Evolutionary conservation across 805 yeast genomes (phyloP), one percentile per base, ranked within the genome.

Genomic region (Zygoascus flipseniorum): DNA sequence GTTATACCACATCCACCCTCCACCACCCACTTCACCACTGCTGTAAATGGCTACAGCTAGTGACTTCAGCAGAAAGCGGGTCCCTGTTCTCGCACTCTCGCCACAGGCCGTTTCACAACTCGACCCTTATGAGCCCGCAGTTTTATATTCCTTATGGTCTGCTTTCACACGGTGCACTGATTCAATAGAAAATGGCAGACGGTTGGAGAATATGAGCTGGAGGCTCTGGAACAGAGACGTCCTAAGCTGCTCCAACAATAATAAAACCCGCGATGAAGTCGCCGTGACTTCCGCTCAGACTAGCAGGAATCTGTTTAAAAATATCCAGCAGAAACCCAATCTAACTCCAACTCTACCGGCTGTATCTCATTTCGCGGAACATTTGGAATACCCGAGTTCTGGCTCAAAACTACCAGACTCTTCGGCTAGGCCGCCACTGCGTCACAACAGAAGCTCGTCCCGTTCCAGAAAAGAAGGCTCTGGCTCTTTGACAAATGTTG

Each of bases 191-290:
- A 67, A 69, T 54, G 72, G 72, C 41, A 56, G 69, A n/a, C 62
- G 72, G 2, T 58, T 69, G n/a, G 72, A 69, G 54, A 69, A 69
- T 57, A 56, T 69, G 54, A 64, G 71, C n/a, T 69, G 72, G 72
- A 56, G 72, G 9, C 59, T 69, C 50, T 67, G 70, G 71, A 68
- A 64, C 52, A 56, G 67, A 50, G 69, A 65, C 47, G 53, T 55
- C 37, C 49, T 51, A 41, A 32, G 32, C n/a, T 14, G 45, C 37
- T 14, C 32, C 16, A 31, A 46, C 16, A 23, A 42, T 10, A 18
- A 5, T 23, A 42, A 10, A 14, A 42, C 19, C 16, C 23, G 20
- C 18, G 44, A 42, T 8, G 28, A 23, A 23, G 13, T 35, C 4
- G 39, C 39, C 13, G 39, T 35, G 2, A 35, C 39, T 35, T 35